Evolutionary conservation across 139 green algal species (phyloP).

Genomic region (Pseudopediastrum boryanum): DNA sequence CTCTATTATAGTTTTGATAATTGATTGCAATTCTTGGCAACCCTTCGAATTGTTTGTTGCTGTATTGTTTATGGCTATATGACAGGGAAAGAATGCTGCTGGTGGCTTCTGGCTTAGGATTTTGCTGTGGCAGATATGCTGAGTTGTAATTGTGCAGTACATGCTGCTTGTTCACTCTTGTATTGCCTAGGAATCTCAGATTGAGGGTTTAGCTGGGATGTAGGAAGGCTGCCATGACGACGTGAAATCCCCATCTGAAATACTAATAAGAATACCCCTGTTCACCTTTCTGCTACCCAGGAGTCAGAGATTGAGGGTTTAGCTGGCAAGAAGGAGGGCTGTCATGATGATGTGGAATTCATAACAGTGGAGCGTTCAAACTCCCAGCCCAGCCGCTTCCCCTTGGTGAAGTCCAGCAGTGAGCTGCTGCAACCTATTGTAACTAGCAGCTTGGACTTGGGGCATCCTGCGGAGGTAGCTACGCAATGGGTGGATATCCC

Average conservation of each 20-base stretch:
- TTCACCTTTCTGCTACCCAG: background rate
- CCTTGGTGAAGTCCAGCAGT: background rate
- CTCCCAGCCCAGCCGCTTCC: background rate
- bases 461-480: conserved; percentile 40
- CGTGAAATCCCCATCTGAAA: background rate
- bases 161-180: background rate
- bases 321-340: conserved; percentile 73
- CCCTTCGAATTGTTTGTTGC: too few relatives aligned
- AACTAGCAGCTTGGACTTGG: conserved; percentile 35
- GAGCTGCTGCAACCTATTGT: conserved; percentile 39
- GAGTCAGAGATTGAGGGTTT: conserved; percentile 66
- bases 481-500: conserved; percentile 52
- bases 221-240: background rate
- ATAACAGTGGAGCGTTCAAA: conserved; percentile 56
- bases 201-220: conserved; percentile 5
- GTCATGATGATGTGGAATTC: conserved; percentile 76
- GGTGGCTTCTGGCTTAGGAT: too few relatives aligned
- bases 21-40: too few relatives aligned
- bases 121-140: background rate
- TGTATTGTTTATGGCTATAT: too few relatives aligned
- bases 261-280: background rate
- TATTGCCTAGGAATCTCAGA: background rate
- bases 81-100: too few relatives aligned
- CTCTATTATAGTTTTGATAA: too few relatives aligned
- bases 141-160: background rate